These are phyloP conservation scores for Talaromyces sp. DNA, from an alignment of 2,329 filamentous ascomycete genomes.

Conservation along the genomic window DNA sequence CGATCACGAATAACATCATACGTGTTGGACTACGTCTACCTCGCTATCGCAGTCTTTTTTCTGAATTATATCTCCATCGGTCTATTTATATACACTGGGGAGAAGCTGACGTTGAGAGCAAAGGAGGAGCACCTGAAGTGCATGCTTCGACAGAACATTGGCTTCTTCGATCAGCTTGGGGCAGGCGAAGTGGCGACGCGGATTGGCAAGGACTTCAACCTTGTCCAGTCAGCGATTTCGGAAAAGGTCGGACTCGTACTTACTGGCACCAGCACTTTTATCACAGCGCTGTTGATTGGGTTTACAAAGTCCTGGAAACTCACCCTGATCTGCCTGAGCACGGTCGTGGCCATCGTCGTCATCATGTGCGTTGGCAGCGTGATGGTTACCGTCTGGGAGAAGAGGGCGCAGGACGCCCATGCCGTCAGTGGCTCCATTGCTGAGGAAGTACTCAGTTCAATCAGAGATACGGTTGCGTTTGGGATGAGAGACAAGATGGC, in stretches of 20 bases:
- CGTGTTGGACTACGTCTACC: slow-evolving; percentile 43
- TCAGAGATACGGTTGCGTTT: slow-evolving; percentile 87
- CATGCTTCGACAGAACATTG: slow-evolving; percentile 51
- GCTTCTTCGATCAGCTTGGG: slow-evolving; percentile 37
- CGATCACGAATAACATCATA: not conserved
- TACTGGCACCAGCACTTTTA: slow-evolving; percentile 26
- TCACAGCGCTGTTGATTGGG: slow-evolving; percentile 45
- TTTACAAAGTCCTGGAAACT: slow-evolving; percentile 44
- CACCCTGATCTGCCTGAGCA: slow-evolving; percentile 20
- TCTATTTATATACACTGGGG: slow-evolving; percentile 53
- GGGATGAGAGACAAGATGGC: slow-evolving; percentile 91
- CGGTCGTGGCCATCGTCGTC: not conserved
- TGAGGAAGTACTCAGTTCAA: slow-evolving; percentile 89
- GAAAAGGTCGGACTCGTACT: slow-evolving; percentile 17
- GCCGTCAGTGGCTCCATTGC: slow-evolving; percentile 80
- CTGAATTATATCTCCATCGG: slow-evolving; percentile 55
- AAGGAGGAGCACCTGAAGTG: slow-evolving; percentile 29
- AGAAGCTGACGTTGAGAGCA: slow-evolving; percentile 45
- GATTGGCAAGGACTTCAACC: slow-evolving; percentile 43
- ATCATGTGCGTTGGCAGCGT: not conserved
- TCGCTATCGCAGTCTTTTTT: slow-evolving; percentile 54
- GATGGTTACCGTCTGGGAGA: slow-evolving; percentile 6
- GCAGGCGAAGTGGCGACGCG: slow-evolving; percentile 32
- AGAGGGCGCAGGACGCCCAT: slow-evolving; percentile 65
- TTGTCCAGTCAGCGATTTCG: slow-evolving; percentile 38